Base-by-base conservation (phyloP, 2,329 filamentous ascomycete genomes). In the Penicillium sp. region DNA sequence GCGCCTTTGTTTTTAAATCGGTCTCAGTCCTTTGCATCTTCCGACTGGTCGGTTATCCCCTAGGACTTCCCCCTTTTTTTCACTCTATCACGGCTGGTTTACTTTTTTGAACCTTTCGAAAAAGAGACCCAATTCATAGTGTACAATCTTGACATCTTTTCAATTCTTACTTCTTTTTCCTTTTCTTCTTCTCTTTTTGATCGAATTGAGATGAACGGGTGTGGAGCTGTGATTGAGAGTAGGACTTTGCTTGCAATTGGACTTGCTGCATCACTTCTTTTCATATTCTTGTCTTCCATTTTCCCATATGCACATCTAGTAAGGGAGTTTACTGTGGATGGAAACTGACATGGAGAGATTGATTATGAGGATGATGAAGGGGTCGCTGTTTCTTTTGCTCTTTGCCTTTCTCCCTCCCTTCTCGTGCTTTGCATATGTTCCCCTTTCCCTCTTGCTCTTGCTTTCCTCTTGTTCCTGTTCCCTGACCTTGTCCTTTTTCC, bases 131-230 rank as follows among this genome's bases (percentile, higher is more conserved):
- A 44, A 63, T 61, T 68, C 68, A 66, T 69, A 69, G 68, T 69
- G 66, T 69, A 70, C 65, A 67, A 67, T 66, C 19, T 66, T 67
- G 58, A 60, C 57, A 60, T 61, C 55, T 60, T 60, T 66, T 62
- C 59, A 58, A 45, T 52, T 52, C 39, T 65, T 62, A 60, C 66
- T 66, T 55, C 29, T 53, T 27, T 41, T 45, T 50, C 52, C 29
- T 50, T 27, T 48, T 43, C 46, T 46, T 40, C 33, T 49, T 46
- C 8, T 43, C 25, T 27, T 27, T 39, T 36, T 44, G 47, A 8
- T 27, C 15, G 23, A 49, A 25, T 44, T 13, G 19, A 29, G 25
- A 29, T 21, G 33, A 38, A 39, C 39, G n/a, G 19, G 19, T 31
- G 23, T 21, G 23, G n/a, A 31, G 25, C 9, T 3, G 4, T n/a